Base-by-base conservation (phyloP, 23 red algal genomes). In the Cyanidiococcus yangmingshanensis region DNA sequence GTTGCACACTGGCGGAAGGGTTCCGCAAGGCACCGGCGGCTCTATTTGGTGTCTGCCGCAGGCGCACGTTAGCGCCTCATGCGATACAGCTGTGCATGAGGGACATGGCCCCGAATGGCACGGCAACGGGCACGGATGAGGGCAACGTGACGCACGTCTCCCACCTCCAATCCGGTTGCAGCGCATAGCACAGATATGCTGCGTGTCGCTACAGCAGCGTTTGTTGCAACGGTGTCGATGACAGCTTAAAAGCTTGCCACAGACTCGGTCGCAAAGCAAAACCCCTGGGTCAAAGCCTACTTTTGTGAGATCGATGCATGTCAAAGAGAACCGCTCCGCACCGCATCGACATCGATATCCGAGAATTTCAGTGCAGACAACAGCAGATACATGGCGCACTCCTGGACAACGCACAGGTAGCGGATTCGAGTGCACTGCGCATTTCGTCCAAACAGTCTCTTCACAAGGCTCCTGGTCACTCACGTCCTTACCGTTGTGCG, bases 91-190 rank as follows among this genome's bases (percentile, higher is more conserved):
- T 7, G 21, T 7, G 63, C 63, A 71, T 29, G 63, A 29, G 15
- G 63, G 63, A 71, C 63, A 71, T 7, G 63, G 16, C 16, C 63
- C 63, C 63, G 7, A 30, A 30, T 71, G 63, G 63, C 63, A 71
- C 15, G 16, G 63, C n/a, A 71, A 25, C 12, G 63, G n/a, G 32
- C 63, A 71, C 7, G 32, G n/a, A 29, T 71, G 63, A 3, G 63
- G 7, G 32, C 63, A 71, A 3, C n/a, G n/a, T 32, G 21, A 12
- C 16, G 63, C 3, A 7, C n/a, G 21, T 71, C 63, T 35, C 16
- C 21, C n/a, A 12, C 27, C n/a, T 2, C 12, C n/a, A 7, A 29
- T 7, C 12, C 32, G 21, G 63, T 35, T 35, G 63, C 63, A 71
- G 21, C 21, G 3, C 63, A 3, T 2, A 2, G 27, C 7, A 35